Base-by-base conservation (phyloP, 2,329 filamentous ascomycete species). In the Fusarium lateritium region DNA sequence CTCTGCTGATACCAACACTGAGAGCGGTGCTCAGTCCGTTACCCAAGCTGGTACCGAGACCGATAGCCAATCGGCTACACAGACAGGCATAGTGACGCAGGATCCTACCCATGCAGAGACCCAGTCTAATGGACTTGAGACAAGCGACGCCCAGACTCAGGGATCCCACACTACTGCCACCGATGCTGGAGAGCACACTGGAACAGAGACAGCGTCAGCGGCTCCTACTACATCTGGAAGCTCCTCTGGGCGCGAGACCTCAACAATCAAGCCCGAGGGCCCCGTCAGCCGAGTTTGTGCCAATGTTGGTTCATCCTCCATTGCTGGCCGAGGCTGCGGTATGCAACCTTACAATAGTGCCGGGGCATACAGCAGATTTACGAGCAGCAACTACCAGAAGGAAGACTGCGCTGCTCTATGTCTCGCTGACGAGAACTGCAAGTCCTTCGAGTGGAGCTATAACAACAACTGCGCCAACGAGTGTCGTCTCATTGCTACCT, bases 391-490 rank as follows among this genome's bases (percentile, higher is more conserved):
- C 26, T 60, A 60, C 22, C 34, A 60, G 3, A 17, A 21, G 1
- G 56, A 60, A 8, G 52, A 60, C n/a, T 60, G 56, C 5, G 56
- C 56, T 0, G 56, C 56, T 3, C 52, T 60, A 0, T 60, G 56
- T 14, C 56, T 60, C 8, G 56, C 56, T 1, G 56, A 60, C 3
- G 22, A 56, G 28, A 60, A 60, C 2, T 60, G 56, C 2, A 34
- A 39, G 6, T 60, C 56, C 3, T 60, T 60, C 5, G 56, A 60
- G 15, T 60, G 56, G 56, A 42, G 51, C 22, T 60, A 60, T 9
- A 22, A 28, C 0, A 31, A 46, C 11, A 47, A 47, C 22, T 60
- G 56, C 3, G 42, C 42, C 8, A 60, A 60, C 15, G 56, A 60
- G 1, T 60, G 56, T 1, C 56, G 56, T 4, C 56, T 60, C 4